A percentile compares a stretch with the other conserved stretches of the same genome.
Conservation (phyloP, 2,329 filamentous ascomycete genomes). For the Dothidotthia symphoricarpi region DNA sequence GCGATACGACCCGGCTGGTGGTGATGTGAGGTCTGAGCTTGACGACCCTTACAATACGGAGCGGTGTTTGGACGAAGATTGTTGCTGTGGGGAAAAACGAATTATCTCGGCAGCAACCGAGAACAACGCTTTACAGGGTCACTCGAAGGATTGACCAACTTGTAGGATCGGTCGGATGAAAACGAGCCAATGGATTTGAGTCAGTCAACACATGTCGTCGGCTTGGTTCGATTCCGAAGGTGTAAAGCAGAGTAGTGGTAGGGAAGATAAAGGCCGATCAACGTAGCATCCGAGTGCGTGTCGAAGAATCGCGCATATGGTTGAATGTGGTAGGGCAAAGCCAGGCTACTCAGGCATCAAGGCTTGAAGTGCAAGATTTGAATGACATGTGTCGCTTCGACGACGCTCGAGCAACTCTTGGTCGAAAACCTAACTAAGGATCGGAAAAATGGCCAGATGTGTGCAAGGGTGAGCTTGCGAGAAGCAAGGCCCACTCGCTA, state of each 20-base stretch:
- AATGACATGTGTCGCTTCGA: too few species aligned
- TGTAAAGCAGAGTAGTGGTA: conserved; percentile 7
- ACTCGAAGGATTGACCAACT: conserved; percentile 27
- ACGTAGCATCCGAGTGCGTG: too few species aligned
- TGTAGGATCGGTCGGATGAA: conserved; percentile 14
- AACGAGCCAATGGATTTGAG: conserved; percentile 26
- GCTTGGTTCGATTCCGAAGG: conserved; percentile 17
- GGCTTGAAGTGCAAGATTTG: too few species aligned
- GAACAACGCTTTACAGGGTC: conserved; percentile 23
- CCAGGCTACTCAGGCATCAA: neutral
- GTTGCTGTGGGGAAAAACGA: conserved; percentile 28
- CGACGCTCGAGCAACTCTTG: too few species aligned
- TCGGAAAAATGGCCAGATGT: too few species aligned
- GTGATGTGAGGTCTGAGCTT: conserved; percentile 12
- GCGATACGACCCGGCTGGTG: conserved; percentile 9
- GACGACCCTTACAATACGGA: conserved; percentile 16
- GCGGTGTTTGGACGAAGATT: conserved; percentile 13
- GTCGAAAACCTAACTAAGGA: too few species aligned
- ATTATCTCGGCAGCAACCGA: conserved; percentile 39
- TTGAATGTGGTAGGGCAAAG: conserved; percentile 3
- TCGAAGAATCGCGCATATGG: neutral
- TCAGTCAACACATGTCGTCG: conserved; percentile 26
- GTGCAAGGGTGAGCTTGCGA: too few species aligned
- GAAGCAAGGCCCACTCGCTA: too few species aligned
- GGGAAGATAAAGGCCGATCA: too few species aligned